A percentile compares a stretch with the other conserved stretches of the same genome.
Evolutionary conservation across 257 asterid species (phyloP).

Genomic region (Jasminum sambac): DNA sequence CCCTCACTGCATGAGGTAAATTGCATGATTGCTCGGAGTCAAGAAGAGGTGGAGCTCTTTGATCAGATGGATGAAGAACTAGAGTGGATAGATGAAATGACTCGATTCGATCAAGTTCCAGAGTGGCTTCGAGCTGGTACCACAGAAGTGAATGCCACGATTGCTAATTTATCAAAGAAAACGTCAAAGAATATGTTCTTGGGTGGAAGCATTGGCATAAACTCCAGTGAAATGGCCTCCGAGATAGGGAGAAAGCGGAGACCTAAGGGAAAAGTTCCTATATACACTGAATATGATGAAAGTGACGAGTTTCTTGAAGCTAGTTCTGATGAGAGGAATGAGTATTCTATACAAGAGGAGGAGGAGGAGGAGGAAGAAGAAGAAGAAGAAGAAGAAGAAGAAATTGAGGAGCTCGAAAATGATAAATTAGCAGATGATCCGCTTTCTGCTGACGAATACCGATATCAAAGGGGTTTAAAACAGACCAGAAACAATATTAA

Average conservation of each 20-base stretch:
- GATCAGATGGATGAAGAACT: slow-evolving; percentile 98
- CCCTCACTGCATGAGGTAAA: slow-evolving; percentile 97
- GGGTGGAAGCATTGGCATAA: slow-evolving; percentile 51
- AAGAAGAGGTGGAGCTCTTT: slow-evolving; percentile 89
- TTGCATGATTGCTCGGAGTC: slow-evolving; percentile 98
- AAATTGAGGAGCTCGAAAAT: too few relatives aligned
- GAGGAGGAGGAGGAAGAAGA: slow-evolving; percentile 20
- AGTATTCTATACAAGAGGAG: slow-evolving; percentile 66
- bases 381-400: too few relatives aligned
- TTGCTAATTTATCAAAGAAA: slow-evolving; percentile 79
- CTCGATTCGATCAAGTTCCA: slow-evolving; percentile 85
- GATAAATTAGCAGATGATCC: slow-evolving; percentile 61
- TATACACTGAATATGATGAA: slow-evolving; percentile 91
- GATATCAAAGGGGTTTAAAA: slow-evolving; percentile 51
- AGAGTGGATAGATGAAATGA: slow-evolving; percentile 94
- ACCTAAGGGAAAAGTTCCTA: slow-evolving; percentile 79
- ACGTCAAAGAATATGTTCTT: slow-evolving; percentile 56
- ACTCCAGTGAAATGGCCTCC: slow-evolving; percentile 54
- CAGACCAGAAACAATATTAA: slow-evolving; percentile 42
- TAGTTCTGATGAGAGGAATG: slow-evolving; percentile 80
- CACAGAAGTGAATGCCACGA: slow-evolving; percentile 70
- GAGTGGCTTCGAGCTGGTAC: slow-evolving; percentile 90
- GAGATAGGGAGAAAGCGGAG: slow-evolving; percentile 80
- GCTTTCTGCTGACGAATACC: slow-evolving; percentile 59
- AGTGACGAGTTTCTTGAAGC: slow-evolving; percentile 83